phyloP scores from a whole-genome alignment of 441 rosid species.

The Populus hybrid region DNA sequence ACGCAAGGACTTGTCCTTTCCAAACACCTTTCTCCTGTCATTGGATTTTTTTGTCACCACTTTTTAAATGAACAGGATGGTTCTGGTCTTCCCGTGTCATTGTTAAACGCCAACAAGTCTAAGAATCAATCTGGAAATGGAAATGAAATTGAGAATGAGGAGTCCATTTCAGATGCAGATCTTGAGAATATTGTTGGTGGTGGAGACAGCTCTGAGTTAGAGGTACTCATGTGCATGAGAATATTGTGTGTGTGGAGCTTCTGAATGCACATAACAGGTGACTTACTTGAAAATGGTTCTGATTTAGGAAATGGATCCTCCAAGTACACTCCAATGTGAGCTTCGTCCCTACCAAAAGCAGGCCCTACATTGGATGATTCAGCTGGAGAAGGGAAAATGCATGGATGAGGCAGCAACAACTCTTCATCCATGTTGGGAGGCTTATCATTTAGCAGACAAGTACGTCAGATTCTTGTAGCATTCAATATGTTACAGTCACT shows the following conservation, averaged over 20 bases:
- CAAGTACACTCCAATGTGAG: conserved; percentile 69
- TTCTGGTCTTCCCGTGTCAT: conserved; percentile 46
- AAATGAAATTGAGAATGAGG: conserved; percentile 60
- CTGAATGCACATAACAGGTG: conserved; percentile 11
- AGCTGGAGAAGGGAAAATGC: conserved; percentile 72
- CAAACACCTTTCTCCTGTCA: background rate
- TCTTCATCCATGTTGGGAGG: conserved; percentile 99
- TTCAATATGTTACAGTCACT: conserved; percentile 7
- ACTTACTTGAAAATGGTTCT: conserved; percentile 22
- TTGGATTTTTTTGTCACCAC: conserved; percentile 14
- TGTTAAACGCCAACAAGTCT: conserved; percentile 38
- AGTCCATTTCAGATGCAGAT: conserved; percentile 72
- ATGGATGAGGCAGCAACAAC: conserved; percentile 74
- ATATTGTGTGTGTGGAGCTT: conserved; percentile 7
- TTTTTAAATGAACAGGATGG: conserved; percentile 43
- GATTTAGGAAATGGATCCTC: conserved; percentile 90
- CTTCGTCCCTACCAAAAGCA: conserved; percentile 98
- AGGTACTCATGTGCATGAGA: conserved; percentile 43
- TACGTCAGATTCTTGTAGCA: conserved; percentile 29
- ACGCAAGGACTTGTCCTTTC: background rate
- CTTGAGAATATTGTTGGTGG: conserved; percentile 89
- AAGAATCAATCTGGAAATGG: conserved; percentile 43
- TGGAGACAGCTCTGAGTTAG: conserved; percentile 61
- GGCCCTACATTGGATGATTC: conserved; percentile 91
- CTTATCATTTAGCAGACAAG: conserved; percentile 78